Base-by-base conservation (phyloP, 768 basidiomycete genomes). In the Suillus fuscotomentosus region DNA sequence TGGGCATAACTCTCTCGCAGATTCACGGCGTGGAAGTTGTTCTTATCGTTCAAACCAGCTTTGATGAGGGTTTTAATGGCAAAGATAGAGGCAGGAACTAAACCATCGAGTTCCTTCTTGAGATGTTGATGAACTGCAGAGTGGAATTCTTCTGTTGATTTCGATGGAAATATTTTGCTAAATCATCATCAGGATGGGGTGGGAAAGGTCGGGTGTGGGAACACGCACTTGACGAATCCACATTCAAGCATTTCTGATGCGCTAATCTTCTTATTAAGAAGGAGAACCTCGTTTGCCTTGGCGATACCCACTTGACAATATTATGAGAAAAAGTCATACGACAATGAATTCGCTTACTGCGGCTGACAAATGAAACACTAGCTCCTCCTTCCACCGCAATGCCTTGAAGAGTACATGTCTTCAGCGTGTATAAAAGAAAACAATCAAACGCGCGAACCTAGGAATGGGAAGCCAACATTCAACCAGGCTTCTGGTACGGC, bases 1-100 rank as follows among this genome's bases (percentile, higher is more conserved):
- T 91, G 89, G 13, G 85, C 87, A 70, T 89, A 89, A 61, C 86
- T 88, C 74, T 91, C 89, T 54, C 89, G 81, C 15, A 90, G 77
- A 68, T 88, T 88, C 13, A 85, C 84, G 3, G 83, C 84, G 71
- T 91, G 87, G 3, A 85, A 83, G 61, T 86, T 76, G 54, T 88
- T 88, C 73, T 83, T 87, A 69, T 89, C 89, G 45, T 83, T 78
- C 66, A 88, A 65, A 17, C 84, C 88, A 8, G 79, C 77, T 60
- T 79, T 81, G 45, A 90, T 80, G 27, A 90, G 81, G 17, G 73
- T 74, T 72, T 86, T 88, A 42, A 85, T 80, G 4, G 73, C 71
- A 14, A 89, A 75, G 6, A 90, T 62, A 9, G 89, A 84, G 1
- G 78, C 73, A 11, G 78, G 83, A 66, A 88, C 87, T 45, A 90